These are phyloP conservation scores for Pisolithus albus DNA, from an alignment of 768 basidiomycete genomes.

Conservation along the genomic window DNA sequence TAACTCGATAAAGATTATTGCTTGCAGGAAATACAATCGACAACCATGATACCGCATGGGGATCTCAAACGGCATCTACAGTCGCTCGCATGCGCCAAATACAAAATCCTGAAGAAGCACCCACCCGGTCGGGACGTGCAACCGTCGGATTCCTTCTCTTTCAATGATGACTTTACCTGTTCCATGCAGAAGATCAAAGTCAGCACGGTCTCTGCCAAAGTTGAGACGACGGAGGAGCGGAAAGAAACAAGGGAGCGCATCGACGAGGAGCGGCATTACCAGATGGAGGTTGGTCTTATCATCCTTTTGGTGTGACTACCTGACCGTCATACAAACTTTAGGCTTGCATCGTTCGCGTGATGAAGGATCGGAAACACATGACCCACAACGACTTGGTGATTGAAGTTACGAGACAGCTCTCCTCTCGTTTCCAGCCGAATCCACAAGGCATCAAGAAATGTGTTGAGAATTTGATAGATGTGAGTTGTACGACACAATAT, in stretches of 20 bases:
- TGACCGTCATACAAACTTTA: slow-evolving; percentile 25
- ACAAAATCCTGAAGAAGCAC: slow-evolving; percentile 85
- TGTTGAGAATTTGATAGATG: slow-evolving; percentile 91
- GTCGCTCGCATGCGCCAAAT: slow-evolving; percentile 92
- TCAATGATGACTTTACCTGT: slow-evolving; percentile 78
- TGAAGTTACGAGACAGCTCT: slow-evolving; percentile 84
- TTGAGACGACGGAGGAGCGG: slow-evolving; percentile 81
- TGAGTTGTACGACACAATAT: slow-evolving; percentile 28
- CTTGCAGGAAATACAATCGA: slow-evolving; percentile 73
- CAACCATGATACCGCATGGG: slow-evolving; percentile 63
- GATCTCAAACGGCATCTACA: slow-evolving; percentile 93
- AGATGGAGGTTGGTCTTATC: slow-evolving; percentile 65
- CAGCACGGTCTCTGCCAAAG: slow-evolving; percentile 77
- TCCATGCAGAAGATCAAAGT: slow-evolving; percentile 89
- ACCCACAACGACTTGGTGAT: slow-evolving; percentile 81
- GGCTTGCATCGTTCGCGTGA: slow-evolving; percentile 96
- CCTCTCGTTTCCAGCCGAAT: slow-evolving; percentile 80
- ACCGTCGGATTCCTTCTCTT: slow-evolving; percentile 75
- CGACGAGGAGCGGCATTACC: slow-evolving; percentile 85
- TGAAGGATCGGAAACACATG: slow-evolving; percentile 94
- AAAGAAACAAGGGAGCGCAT: slow-evolving; percentile 86
- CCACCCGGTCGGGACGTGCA: slow-evolving; percentile 83
- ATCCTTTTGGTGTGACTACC: neutral
- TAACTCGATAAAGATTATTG: neutral
- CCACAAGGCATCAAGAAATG: slow-evolving; percentile 86